Evolutionary conservation across 495 filamentous ascomycete genomes (phyloP), one percentile per base, ranked within the genome.

Genomic region (Antarctomyces pellizariae): DNA sequence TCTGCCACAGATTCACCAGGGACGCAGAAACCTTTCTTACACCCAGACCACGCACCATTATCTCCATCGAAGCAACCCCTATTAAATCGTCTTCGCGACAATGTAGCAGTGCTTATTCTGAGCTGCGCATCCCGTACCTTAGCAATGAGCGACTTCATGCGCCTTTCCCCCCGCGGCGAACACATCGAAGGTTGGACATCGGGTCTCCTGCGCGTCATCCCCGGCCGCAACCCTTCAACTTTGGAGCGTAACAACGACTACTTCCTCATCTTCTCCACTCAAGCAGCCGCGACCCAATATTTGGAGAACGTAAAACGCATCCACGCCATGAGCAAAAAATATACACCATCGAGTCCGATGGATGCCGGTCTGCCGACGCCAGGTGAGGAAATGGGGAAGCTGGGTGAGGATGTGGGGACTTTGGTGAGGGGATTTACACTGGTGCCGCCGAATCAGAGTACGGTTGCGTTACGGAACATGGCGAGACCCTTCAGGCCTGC

Each of bases 171-270:
- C n/a, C 60, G 54, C 35, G 67, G 69, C 16, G 41, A 50, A 14
- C 67, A 74, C 36, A 59, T 77, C 27, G 59, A 64, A 25, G 56
- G 57, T 18, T 77, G 71, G 71, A 54, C 50, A 2, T 56, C 54
- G 19, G 64, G 64, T 6, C 51, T 67, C 16, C 26, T 39, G 14
- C 53, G 54, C 36, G 34, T 43, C 45, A n/a, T n/a, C 21, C 67
- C 60, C 19, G 57, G 48, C 16, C 59, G 62, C 22, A 49, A 69
- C 34, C 49, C 51, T 1, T 32, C 41, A 25, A 68, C 65, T 7
- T 52, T 70, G 13, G 53, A 55, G 29, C 52, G 53, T 12, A 39
- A 47, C 1, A 59, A 53, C 16, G 49, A 54, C 34, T 75, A 73
- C 48, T 70, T 57, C 44, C 44, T 77, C 22, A 49, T 72, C 16